These are phyloP conservation scores for Yarrowia porcina DNA, from an alignment of 805 yeast species.

Conservation along the genomic window DNA sequence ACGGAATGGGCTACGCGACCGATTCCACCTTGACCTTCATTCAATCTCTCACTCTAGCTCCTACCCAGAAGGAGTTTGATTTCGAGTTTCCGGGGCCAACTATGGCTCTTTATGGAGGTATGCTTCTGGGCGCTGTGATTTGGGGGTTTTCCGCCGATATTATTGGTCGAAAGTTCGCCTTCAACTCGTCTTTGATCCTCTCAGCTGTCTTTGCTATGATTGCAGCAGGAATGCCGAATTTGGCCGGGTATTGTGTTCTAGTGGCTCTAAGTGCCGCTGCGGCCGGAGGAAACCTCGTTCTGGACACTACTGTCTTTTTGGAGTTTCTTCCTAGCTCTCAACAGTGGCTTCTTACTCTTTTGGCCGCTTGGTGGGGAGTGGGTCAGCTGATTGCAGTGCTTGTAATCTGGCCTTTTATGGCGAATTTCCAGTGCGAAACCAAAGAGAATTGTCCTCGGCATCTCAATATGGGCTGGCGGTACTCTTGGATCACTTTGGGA, in stretches of 20 bases:
- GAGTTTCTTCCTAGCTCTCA: conserved; percentile 52
- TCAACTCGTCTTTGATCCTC: conserved; percentile 48
- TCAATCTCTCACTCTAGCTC: conserved; percentile 47
- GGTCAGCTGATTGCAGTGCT: conserved; percentile 56
- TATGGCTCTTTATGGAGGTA: conserved; percentile 49
- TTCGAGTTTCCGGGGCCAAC: conserved; percentile 46
- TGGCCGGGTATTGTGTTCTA: conserved; percentile 46
- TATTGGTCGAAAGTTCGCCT: conserved; percentile 53
- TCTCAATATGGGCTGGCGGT: conserved; percentile 61
- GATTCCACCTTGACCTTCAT: conserved; percentile 52
- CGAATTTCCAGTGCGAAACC: conserved; percentile 49
- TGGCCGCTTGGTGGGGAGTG: conserved; percentile 62
- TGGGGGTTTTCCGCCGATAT: conserved; percentile 58
- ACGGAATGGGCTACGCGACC: conserved; percentile 56
- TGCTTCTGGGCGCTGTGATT: conserved; percentile 51
- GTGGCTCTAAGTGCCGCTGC: conserved; percentile 47
- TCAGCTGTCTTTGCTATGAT: conserved; percentile 52
- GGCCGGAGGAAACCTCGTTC: conserved; percentile 57
- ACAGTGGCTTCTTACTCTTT: conserved; percentile 51
- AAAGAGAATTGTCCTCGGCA: conserved; percentile 43
- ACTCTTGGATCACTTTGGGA: conserved; percentile 53
- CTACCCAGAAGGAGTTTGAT: conserved; percentile 49
- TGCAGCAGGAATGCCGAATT: conserved; percentile 51
- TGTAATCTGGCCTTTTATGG: conserved; percentile 55
- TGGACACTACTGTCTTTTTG: conserved; percentile 52